Evolutionary conservation across 2,329 filamentous ascomycete genomes (phyloP), one percentile per base, ranked within the genome.

Genomic region (Calonectria crousiana): DNA sequence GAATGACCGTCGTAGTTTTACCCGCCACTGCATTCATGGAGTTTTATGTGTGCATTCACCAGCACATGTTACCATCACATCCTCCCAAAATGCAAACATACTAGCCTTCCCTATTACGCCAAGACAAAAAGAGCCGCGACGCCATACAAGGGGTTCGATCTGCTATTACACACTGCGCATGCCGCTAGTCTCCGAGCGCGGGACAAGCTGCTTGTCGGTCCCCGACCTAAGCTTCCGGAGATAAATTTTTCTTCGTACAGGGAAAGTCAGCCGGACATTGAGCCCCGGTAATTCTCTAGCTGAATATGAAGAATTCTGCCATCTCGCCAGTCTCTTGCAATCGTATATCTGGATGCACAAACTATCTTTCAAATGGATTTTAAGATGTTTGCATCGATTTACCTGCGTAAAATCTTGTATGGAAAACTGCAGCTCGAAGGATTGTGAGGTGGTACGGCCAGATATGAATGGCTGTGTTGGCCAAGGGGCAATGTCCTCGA

Each of bases 81-180:
- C 16, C 23, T 16, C 23, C 26, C 56, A 38, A 13, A 32, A 69
- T 66, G 72, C 66, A 64, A 58, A 56, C 69, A 76, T 68, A 67
- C 75, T 23, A 51, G 62, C 51, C 53, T 44, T 56, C 51, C 67
- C 65, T 75, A 77, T 73, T 68, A 72, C 72, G 76, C 78, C 76
- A 79, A 79, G 77, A 69, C 71, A 64, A 9, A 38, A 76, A 79
- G 78, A 79, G 78, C 78, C 75, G 77, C 76, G 72, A 76, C 56
- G 75, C 73, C 75, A 64, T 52, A 49, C 66, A 70, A 78, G 67
- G 78, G 69, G 76, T 77, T 44, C 49, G 71, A 78, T 79, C 77
- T 78, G 56, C 75, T 64, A 76, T 64, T 71, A 68, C 28, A 34
- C 56, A 62, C 76, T 60, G 73, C 69, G 51, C 67, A 52, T 62